Conservation (phyloP, 768 basidiomycete species). For the Coprinopsis sp. region DNA sequence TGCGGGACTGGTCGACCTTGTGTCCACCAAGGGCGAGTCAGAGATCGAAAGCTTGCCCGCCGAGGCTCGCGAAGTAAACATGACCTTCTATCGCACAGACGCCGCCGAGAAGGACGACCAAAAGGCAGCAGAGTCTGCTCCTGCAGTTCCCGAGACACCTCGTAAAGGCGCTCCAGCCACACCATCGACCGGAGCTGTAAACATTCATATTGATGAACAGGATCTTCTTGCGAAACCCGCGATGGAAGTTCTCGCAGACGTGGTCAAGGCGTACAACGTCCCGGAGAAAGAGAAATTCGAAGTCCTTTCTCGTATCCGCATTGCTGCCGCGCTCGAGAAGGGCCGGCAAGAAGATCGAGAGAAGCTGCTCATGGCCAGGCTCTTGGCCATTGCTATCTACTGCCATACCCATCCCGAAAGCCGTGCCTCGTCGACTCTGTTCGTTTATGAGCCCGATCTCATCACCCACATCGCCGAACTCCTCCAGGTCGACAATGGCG, state of each 20-base stretch:
- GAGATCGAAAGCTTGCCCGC: slow-evolving; percentile 60
- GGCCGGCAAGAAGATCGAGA: slow-evolving; percentile 61
- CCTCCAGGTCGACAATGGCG: slow-evolving; percentile 70
- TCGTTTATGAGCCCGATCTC: slow-evolving; percentile 93
- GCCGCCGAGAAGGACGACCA: slow-evolving; percentile 39
- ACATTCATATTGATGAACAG: slow-evolving; percentile 58
- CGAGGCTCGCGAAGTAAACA: slow-evolving; percentile 75
- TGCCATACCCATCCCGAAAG: slow-evolving; percentile 81
- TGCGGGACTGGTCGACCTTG: slow-evolving; percentile 70
- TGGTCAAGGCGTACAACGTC: slow-evolving; percentile 60
- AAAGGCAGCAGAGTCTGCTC: slow-evolving; percentile 43
- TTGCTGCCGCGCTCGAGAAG: slow-evolving; percentile 62
- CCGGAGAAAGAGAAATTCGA: slow-evolving; percentile 86
- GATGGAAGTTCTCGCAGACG: slow-evolving; percentile 76
- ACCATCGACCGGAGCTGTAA: slow-evolving; percentile 46
- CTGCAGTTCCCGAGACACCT: slow-evolving; percentile 39
- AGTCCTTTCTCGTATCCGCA: slow-evolving; percentile 79
- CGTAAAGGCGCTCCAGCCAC: slow-evolving; percentile 39
- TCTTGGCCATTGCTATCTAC: slow-evolving; percentile 87
- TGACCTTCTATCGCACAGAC: slow-evolving; percentile 74
- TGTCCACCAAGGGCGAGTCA: slow-evolving; percentile 45
- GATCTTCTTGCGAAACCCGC: slow-evolving; percentile 55
- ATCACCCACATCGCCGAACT: slow-evolving; percentile 86
- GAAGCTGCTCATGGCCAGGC: slow-evolving; percentile 74
- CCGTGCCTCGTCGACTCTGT: slow-evolving; percentile 74